Base-by-base conservation (phyloP, 441 rosid species). In the Bruguiera hainesii region DNA sequence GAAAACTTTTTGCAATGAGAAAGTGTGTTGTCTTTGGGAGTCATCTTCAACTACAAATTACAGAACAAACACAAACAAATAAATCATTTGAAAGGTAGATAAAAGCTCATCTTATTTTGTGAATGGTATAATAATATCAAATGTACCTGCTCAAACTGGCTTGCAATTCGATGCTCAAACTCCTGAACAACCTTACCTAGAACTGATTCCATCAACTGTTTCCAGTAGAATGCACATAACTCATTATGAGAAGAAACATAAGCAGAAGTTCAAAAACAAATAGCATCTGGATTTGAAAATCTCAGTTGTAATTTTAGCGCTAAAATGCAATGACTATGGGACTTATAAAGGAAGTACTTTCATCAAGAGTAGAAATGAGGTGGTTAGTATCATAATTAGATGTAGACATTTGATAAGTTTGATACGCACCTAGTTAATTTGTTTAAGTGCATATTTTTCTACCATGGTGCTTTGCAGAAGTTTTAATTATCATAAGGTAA, bases 171-270 rank as follows among this genome's bases (percentile, higher is more conserved):
- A 61, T 81, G 81, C 80, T 91, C 96, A 75, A 91, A 91, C 85
- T 87, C 98, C 79, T 95, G 75, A 31, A 80, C 89, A 61, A 95
- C 89, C 80, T 87, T 90, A 63, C 87, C 85, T 61, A 95, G 84
- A 61, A 95, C 88, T 20, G 96, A 85, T 82, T 95, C 98, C 79
- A 91, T 93, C 81, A 91, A 71, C 97, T 95, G 78, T 72, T 60
- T 55, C 74, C 69, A 57, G 71, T 61, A 67, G 59, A 65, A 64
- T 66, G 21, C 5, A 62, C 16, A 69, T 64, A 60, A 56, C 30
- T 57, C 33, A 42, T 46, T 16, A 65, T 81, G 31, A 68, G 66
- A 57, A 56, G 31, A 30, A 56, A 26, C 61, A 77, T 46, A 39
- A 48, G 63, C 35, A 70, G 56, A 31, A 69, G 53, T 51, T 63